A percentile compares a stretch with the other conserved stretches of the same genome.
Evolutionary conservation across 495 filamentous ascomycete genomes (phyloP).

Genomic region (Chaetomium fimeti): DNA sequence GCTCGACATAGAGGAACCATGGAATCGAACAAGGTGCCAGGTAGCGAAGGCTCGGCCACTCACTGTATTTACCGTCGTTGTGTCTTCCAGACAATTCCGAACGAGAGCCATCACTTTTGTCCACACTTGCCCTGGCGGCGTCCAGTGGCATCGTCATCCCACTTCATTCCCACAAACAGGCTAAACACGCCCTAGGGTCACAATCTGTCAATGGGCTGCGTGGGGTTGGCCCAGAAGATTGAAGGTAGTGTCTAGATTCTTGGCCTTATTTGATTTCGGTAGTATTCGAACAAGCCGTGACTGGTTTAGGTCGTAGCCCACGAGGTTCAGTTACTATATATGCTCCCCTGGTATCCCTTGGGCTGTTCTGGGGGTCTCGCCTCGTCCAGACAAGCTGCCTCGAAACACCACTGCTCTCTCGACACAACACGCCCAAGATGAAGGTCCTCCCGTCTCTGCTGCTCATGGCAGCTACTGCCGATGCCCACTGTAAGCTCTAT

Average conservation of each 20-base stretch:
- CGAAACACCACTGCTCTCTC: not conserved
- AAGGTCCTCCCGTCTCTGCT: conserved; percentile 9
- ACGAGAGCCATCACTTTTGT: too few relatives aligned
- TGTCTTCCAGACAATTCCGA: too few relatives aligned
- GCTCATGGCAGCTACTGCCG: conserved; percentile 15
- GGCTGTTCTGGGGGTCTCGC: too few relatives aligned
- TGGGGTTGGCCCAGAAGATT: not conserved
- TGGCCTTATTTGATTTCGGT: not conserved
- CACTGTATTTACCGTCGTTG: too few relatives aligned
- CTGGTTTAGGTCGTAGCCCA: not conserved
- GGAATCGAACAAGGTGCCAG: too few relatives aligned
- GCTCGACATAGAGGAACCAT: too few relatives aligned
- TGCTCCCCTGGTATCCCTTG: not conserved
- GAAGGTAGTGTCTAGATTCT: not conserved
- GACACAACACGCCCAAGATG: not conserved
- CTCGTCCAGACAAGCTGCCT: not conserved
- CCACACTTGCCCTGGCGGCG: too few relatives aligned
- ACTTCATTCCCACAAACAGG: conserved; percentile 1
- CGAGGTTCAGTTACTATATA: not conserved
- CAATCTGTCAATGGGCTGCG: not conserved
- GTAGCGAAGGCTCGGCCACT: too few relatives aligned
- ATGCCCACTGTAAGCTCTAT: conserved; percentile 13
- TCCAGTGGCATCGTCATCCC: not conserved
- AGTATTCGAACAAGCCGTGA: not conserved
- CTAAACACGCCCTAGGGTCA: not conserved